These are phyloP conservation scores for Brassica carinata DNA, from an alignment of 345 rosid genomes.

Conservation along the genomic window DNA sequence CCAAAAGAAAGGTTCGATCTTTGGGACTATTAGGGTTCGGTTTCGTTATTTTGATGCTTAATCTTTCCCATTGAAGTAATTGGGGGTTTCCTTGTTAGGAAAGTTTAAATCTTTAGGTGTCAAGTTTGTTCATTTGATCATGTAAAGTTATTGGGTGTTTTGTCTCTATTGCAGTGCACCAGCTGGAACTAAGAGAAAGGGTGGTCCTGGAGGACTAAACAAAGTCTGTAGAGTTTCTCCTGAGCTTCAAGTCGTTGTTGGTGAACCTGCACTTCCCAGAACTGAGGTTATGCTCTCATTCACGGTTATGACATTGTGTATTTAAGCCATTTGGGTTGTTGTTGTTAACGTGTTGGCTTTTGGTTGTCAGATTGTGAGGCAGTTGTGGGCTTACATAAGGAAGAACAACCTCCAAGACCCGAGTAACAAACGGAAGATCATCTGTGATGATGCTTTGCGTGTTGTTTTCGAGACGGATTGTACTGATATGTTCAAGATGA, in stretches of 20 bases:
- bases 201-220: conserved; percentile 95
- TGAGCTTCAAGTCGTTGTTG: conserved; percentile 88
- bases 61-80: conserved; percentile 8
- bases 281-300: conserved; percentile 62
- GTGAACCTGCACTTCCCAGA: conserved; percentile 94
- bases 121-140: conserved; percentile 16
- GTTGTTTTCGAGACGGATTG: conserved; percentile 93
- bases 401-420: conserved; percentile 98
- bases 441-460: conserved; percentile 90
- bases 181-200: conserved; percentile 78
- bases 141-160: not conserved
- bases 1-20: conserved; percentile 68
- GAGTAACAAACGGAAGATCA: conserved; percentile 94
- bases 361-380: conserved; percentile 81
- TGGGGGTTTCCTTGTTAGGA: conserved; percentile 23
- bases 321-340: not conserved
- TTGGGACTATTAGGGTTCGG: not conserved
- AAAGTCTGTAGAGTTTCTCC: conserved; percentile 95
- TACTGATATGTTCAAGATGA: conserved; percentile 99
- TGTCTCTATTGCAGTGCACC: conserved; percentile 56
- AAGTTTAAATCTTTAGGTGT: conserved; percentile 9
- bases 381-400: conserved; percentile 95
- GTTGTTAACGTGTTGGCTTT: not conserved
- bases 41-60: not conserved
- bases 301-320: not conserved